Evolutionary conservation across 2,329 filamentous ascomycete species (phyloP).

Genomic region (Ascochyta pisi): DNA sequence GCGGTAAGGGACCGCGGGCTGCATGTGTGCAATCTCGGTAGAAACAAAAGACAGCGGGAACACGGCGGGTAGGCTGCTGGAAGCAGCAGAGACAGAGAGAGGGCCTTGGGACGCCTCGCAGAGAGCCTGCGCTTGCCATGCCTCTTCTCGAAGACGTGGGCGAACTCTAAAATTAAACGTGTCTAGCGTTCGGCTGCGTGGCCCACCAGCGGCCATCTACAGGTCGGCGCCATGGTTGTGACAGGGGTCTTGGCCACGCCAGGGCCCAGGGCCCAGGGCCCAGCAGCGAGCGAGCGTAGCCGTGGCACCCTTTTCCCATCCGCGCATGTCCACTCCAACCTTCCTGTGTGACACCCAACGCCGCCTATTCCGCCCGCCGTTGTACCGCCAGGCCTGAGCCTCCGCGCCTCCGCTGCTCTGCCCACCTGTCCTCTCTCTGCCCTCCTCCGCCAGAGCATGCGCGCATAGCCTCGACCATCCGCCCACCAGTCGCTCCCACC

Average conservation of each 20-base stretch:
- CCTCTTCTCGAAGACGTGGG: conserved; percentile 4
- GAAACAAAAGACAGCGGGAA: background rate
- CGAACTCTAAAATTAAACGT: conserved; percentile 11
- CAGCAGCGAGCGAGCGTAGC: conserved; percentile 3
- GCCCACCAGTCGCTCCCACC: conserved; percentile 27
- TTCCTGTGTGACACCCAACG: conserved; percentile 15
- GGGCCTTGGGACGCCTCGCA: background rate
- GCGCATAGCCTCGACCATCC: conserved; percentile 30
- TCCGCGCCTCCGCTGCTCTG: conserved; percentile 23
- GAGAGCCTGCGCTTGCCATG: conserved; percentile 6
- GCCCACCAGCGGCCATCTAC: background rate
- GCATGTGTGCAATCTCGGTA: conserved; percentile 1
- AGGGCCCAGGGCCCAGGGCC: conserved; percentile 5
- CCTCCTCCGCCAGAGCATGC: conserved; percentile 28
- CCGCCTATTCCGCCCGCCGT: conserved; percentile 12
- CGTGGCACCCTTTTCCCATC: conserved; percentile 14
- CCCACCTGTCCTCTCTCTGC: conserved; percentile 23
- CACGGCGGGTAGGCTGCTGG: conserved; percentile 9
- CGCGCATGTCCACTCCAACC: conserved; percentile 1
- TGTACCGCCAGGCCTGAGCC: conserved; percentile 22
- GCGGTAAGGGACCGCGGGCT: conserved; percentile 2
- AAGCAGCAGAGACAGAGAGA: conserved; percentile 3
- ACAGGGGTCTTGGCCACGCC: conserved; percentile 5
- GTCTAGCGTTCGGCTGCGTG: conserved; percentile 13
- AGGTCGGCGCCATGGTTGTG: conserved; percentile 3